Evolutionary conservation across 2,329 filamentous ascomycete species (phyloP).

Genomic region (Huntiella bhutanensis): DNA sequence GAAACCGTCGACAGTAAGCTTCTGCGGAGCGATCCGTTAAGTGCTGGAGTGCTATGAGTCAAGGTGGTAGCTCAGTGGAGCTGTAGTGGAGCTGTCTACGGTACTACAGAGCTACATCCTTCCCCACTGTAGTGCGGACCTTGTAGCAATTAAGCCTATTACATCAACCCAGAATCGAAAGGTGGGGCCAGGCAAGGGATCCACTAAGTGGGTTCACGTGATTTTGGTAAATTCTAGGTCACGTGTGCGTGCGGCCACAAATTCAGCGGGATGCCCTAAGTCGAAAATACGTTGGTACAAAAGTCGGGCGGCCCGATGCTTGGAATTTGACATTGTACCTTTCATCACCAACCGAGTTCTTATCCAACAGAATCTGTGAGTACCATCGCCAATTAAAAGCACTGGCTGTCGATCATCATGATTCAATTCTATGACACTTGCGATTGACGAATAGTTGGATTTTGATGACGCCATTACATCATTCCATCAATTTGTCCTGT

Average conservation of each 20-base stretch:
- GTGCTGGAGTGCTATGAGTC: constrained; percentile 2
- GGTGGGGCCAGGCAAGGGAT: not conserved
- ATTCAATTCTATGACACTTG: not conserved
- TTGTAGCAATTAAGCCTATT: no score
- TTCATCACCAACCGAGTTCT: constrained; percentile 10
- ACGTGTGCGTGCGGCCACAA: constrained; percentile 11
- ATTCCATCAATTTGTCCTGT: not conserved
- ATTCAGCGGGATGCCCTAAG: constrained; percentile 11
- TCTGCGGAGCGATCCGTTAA: not conserved
- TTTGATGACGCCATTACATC: no score
- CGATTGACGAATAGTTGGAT: not conserved
- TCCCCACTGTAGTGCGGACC: not conserved
- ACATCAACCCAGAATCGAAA: not conserved
- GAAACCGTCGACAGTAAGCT: not conserved
- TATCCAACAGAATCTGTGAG: constrained; percentile 11
- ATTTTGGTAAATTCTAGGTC: constrained; percentile 1
- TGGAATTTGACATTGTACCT: constrained; percentile 2
- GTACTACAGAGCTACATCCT: not conserved
- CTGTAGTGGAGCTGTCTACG: constrained; percentile 3
- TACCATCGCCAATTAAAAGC: not conserved
- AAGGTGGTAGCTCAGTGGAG: constrained; percentile 6
- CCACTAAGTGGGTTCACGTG: constrained; percentile 3
- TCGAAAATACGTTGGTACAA: constrained; percentile 11
- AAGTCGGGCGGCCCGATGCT: constrained; percentile 7
- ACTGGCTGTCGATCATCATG: no score